Evolutionary conservation across 176 grass and related monocot species (phyloP).

Genomic region (Tillandsia fasciculata): DNA sequence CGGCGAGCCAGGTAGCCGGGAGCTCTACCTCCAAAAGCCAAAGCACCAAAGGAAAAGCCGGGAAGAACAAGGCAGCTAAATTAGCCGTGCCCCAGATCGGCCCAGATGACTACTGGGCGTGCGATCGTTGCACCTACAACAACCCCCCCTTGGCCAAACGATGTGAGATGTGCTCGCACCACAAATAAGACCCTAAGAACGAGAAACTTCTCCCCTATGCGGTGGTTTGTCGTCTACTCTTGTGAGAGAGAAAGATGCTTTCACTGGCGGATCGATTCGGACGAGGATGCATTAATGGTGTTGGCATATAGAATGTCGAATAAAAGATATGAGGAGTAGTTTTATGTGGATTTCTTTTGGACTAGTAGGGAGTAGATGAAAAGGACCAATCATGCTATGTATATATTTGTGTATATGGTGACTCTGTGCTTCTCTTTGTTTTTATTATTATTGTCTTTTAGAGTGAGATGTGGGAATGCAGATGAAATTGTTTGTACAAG

Average conservation of each 20-base stretch:
- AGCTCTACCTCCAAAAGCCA: constrained; percentile 20
- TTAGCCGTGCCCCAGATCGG: background rate
- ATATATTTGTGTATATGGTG: background rate
- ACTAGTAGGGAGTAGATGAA: background rate
- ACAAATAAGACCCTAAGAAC: background rate
- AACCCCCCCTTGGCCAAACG: background rate
- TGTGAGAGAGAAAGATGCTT: background rate
- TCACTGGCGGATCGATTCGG: too few species aligned
- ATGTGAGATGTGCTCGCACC: background rate
- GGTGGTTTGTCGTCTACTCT: background rate
- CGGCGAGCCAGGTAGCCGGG: constrained; percentile 23
- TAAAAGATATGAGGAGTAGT: too few species aligned
- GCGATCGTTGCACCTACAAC: background rate
- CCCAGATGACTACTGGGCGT: background rate
- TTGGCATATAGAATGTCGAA: too few species aligned
- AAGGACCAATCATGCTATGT: background rate
- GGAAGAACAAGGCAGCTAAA: constrained; percentile 29
- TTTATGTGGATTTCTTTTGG: background rate
- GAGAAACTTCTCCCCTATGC: background rate
- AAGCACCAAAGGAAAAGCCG: constrained; percentile 33
- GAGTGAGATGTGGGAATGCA: too few species aligned
- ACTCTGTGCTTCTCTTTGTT: background rate
- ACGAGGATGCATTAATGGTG: too few species aligned
- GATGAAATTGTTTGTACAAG: too few species aligned
- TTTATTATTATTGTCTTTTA: background rate